Base-by-base conservation (phyloP, 2,329 filamentous ascomycete genomes). In the Claviceps monticola region DNA sequence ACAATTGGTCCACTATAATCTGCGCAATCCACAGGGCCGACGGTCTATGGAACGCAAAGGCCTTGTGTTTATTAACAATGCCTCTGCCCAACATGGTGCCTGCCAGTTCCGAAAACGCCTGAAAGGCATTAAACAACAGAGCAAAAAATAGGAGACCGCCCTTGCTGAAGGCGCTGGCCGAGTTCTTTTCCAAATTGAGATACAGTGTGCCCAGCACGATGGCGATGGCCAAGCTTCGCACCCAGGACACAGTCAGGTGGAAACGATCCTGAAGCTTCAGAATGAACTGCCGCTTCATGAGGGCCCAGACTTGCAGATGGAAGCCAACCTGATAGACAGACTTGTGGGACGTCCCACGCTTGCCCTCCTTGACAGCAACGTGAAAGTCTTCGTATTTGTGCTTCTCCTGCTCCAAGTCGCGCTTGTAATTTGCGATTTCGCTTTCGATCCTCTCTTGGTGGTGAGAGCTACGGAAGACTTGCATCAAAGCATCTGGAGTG, bases 221-320 rank as follows among this genome's bases (percentile, higher is more conserved):
- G 14, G 84, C 87, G 57, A 91, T 82, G 58, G 87, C 71, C 58
- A 90, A 82, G 53, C 70, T 75, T 8, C 77, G 71, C 42, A 76
- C 57, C 86, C 86, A 93, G 1, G 83, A 83, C 34, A 93, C 79
- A 14, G 74, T 70, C 5, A 94, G 73, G n/a, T 82, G 81, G 61
- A 90, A 84, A 53, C 83, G 84, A 64, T 95, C 88, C 65, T 94
- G 87, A 71, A 88, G 83, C 70, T 93, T 93, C 60, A 94, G 82
- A 49, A 84, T 73, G 64, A 89, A 93, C 64, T 94, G 88, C 5
- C 88, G 80, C 65, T 88, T 84, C 76, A 90, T 86, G 55, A 93
- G 68, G 1, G 86, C 85, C 83, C 83, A 90, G 21, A 93, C 75
- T 64, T 95, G 89, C 1, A 87, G 71, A 56, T 89, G 80, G 68